Conservation (phyloP, 345 rosid genomes). For the Salix koriyanagi region DNA sequence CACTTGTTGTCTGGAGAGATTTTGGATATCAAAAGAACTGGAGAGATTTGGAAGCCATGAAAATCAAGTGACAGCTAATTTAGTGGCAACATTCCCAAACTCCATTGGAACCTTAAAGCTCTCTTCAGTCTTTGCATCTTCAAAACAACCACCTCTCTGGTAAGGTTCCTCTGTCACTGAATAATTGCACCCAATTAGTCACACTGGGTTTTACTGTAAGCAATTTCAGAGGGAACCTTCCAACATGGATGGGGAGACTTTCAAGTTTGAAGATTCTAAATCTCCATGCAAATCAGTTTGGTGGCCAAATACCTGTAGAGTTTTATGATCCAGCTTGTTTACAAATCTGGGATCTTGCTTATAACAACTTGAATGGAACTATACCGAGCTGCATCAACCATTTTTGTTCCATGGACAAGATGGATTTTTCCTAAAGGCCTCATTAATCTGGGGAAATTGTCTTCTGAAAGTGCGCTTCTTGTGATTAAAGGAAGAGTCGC, state of each 20-base stretch:
- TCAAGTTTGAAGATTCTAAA: not conserved
- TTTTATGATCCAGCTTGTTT: not conserved
- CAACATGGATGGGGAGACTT: not conserved
- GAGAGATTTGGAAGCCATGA: not conserved
- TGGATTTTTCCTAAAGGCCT: not conserved
- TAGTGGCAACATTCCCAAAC: constrained; percentile 13
- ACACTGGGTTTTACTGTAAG: not conserved
- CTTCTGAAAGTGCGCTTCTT: not conserved
- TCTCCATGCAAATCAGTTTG: constrained; percentile 1
- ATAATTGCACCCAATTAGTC: not conserved
- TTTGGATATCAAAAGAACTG: constrained; percentile 24
- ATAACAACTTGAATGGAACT: not conserved
- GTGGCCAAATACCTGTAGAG: not conserved
- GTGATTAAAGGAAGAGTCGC: not conserved
- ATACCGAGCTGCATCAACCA: constrained; percentile 9
- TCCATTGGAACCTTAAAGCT: constrained; percentile 13
- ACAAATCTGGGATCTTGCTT: constrained; percentile 6
- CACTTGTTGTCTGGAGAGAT: constrained; percentile 22
- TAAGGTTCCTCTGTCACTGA: not conserved
- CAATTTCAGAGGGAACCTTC: constrained; percentile 1
- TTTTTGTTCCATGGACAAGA: not conserved
- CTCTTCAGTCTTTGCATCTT: constrained; percentile 17
- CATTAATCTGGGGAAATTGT: not conserved
- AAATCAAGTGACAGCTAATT: constrained; percentile 16
- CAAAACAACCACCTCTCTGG: constrained; percentile 11